These are phyloP conservation scores for Teratosphaeriaceae sp. DNA, from an alignment of 2,329 filamentous ascomycete genomes.

Conservation along the genomic window DNA sequence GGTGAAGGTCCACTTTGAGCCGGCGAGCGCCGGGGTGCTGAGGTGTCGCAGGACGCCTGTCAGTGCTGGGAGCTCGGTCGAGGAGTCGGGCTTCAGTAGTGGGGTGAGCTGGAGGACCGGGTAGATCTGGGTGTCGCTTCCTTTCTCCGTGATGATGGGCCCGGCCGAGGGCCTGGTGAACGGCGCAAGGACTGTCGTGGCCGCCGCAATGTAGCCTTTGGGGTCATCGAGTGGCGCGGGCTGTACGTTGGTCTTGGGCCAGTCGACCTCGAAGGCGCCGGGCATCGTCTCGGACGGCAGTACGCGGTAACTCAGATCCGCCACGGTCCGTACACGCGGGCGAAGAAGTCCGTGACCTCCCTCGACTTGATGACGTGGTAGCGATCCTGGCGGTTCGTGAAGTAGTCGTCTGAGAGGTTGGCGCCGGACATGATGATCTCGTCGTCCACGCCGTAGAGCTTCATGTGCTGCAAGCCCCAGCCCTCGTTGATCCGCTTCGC, in stretches of 20 bases:
- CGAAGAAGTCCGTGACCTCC: slow-evolving; percentile 77
- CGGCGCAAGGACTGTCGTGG: slow-evolving; percentile 59
- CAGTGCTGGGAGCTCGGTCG: slow-evolving; percentile 81
- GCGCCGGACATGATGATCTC: slow-evolving; percentile 94
- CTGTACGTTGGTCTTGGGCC: slow-evolving; percentile 68
- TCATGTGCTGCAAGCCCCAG: slow-evolving; percentile 99
- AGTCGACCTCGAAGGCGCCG: slow-evolving; percentile 53
- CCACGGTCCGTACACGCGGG: slow-evolving; percentile 68
- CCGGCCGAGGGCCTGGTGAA: slow-evolving; percentile 50
- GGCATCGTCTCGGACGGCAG: slow-evolving; percentile 47
- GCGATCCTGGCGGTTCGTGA: slow-evolving; percentile 88
- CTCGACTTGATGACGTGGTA: slow-evolving; percentile 85
- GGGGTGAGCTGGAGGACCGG: slow-evolving; percentile 84
- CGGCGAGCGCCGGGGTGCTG: slow-evolving; percentile 51
- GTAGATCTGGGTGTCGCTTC: slow-evolving; percentile 68
- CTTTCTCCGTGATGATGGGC: slow-evolving; percentile 19
- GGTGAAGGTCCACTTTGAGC: slow-evolving; percentile 88
- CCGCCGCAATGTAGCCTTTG: slow-evolving; percentile 59
- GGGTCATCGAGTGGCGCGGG: slow-evolving; percentile 69
- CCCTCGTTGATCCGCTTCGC: slow-evolving; percentile 93
- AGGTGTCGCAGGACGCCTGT: slow-evolving; percentile 66
- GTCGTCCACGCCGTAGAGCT: slow-evolving; percentile 92
- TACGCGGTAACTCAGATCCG: slow-evolving; percentile 75
- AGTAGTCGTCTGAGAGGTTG: slow-evolving; percentile 90
- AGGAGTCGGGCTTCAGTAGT: slow-evolving; percentile 68